A percentile compares a stretch with the other conserved stretches of the same genome.
These are phyloP conservation scores for Paracamarosporium sp. DNA, from an alignment of 2,329 filamentous ascomycete species.

Conservation along the genomic window DNA sequence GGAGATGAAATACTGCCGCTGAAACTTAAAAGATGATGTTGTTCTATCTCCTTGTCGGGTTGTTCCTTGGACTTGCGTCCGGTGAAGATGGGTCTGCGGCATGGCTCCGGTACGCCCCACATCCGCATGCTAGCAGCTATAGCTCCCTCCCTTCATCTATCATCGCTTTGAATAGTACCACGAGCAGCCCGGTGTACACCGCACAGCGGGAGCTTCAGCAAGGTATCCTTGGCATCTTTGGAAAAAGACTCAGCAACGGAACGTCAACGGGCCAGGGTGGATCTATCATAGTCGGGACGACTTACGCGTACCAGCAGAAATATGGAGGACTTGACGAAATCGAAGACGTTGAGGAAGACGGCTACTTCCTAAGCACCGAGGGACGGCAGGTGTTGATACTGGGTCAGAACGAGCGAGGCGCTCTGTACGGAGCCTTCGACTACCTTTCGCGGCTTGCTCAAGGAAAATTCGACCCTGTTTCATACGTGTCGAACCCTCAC, in stretches of 20 bases:
- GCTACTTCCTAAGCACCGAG: slow-evolving; percentile 65
- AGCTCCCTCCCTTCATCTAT: slow-evolving; percentile 58
- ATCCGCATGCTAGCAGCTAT: slow-evolving; percentile 50
- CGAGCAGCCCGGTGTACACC: slow-evolving; percentile 63
- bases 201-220: slow-evolving; percentile 66
- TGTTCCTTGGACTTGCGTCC: slow-evolving; percentile 38
- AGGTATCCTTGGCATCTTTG: slow-evolving; percentile 65
- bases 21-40: not conserved
- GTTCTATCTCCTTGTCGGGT: not conserved
- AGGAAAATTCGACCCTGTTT: slow-evolving; percentile 58
- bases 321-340: slow-evolving; percentile 42
- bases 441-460: slow-evolving; percentile 71
- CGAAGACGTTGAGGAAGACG: slow-evolving; percentile 60
- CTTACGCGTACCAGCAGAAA: slow-evolving; percentile 50
- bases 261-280: slow-evolving; percentile 25
- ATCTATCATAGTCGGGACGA: slow-evolving; percentile 59
- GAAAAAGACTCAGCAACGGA: slow-evolving; percentile 49
- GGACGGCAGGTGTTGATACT: slow-evolving; percentile 62
- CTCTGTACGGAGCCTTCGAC: slow-evolving; percentile 73
- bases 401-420: slow-evolving; percentile 70
- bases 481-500: slow-evolving; percentile 62
- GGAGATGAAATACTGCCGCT: not conserved
- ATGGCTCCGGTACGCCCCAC: slow-evolving; percentile 70
- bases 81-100: slow-evolving; percentile 68
- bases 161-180: slow-evolving; percentile 61